Evolutionary conservation across 2,329 filamentous ascomycete genomes (phyloP).

Genomic region (Aspergillus thermomutatus): DNA sequence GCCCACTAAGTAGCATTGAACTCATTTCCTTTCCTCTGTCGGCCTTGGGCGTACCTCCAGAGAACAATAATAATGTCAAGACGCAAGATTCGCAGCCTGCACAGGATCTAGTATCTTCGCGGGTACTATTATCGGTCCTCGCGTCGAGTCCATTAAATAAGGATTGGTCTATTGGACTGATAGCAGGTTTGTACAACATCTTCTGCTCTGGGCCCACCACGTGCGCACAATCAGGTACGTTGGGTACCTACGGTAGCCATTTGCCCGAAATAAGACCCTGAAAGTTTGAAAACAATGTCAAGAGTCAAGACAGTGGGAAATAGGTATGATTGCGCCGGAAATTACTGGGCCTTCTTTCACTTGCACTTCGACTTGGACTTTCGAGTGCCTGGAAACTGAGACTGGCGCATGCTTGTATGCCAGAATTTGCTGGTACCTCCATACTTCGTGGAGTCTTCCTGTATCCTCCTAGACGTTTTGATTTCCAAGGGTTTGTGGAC

Average conservation of each 20-base stretch:
- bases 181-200: too few relatives aligned
- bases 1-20: too few relatives aligned
- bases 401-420: background rate
- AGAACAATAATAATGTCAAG: background rate
- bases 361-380: too few relatives aligned
- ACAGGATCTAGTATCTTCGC: too few relatives aligned
- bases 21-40: background rate
- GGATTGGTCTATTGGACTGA: background rate
- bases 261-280: background rate
- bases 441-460: too few relatives aligned
- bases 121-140: too few relatives aligned
- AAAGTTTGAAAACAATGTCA: background rate
- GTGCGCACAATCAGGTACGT: background rate
- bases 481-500: too few relatives aligned
- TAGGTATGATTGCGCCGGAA: background rate
- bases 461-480: background rate
- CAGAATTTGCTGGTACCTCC: background rate
- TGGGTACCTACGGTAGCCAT: background rate
- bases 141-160: background rate
- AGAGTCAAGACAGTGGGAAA: too few relatives aligned
- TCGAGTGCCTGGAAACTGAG: too few relatives aligned
- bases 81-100: too few relatives aligned
- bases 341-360: background rate
- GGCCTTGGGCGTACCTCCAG: too few relatives aligned
- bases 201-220: too few relatives aligned